Evolutionary conservation across 371 early-diverging fungal genomes (phyloP).

Genomic region (Paraphysoderma sedebokerense): DNA sequence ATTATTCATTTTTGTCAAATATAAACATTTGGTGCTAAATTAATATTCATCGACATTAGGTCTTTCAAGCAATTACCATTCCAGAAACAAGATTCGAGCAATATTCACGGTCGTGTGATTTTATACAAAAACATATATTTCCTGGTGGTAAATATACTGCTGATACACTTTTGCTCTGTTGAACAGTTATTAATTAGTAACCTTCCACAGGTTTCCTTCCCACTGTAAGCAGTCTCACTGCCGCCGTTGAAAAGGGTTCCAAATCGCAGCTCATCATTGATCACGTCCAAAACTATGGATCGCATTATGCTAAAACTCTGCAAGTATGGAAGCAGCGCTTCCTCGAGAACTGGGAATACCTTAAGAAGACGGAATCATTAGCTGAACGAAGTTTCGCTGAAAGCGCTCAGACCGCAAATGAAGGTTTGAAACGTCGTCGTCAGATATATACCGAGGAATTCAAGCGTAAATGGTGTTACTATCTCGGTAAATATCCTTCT

Average conservation of each 20-base stretch:
- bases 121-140: conserved; percentile 53
- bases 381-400: neutral
- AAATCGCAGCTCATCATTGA: conserved; percentile 33
- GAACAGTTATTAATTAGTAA: neutral
- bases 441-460: conserved; percentile 22
- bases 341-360: conserved; percentile 19
- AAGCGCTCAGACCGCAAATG: neutral
- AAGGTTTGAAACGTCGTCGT: neutral
- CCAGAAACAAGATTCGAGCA: conserved; percentile 36
- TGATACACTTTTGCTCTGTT: conserved; percentile 1
- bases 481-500: too few relatives aligned
- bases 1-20: conserved; percentile 10
- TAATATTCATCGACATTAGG: too few relatives aligned
- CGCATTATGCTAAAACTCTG: conserved; percentile 46
- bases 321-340: conserved; percentile 42
- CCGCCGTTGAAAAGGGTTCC: conserved; percentile 26
- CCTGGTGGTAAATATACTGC: conserved; percentile 22
- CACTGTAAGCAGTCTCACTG: conserved; percentile 28
- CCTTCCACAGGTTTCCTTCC: conserved; percentile 11
- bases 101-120: conserved; percentile 33
- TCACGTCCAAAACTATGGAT: conserved; percentile 32
- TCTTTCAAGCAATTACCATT: conserved; percentile 37
- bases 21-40: neutral
- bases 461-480: conserved; percentile 33
- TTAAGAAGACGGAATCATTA: conserved; percentile 7